Evolutionary conservation across 2,329 filamentous ascomycete genomes (phyloP), one percentile per base, ranked within the genome.

Genomic region (Leptodontidium sp.): DNA sequence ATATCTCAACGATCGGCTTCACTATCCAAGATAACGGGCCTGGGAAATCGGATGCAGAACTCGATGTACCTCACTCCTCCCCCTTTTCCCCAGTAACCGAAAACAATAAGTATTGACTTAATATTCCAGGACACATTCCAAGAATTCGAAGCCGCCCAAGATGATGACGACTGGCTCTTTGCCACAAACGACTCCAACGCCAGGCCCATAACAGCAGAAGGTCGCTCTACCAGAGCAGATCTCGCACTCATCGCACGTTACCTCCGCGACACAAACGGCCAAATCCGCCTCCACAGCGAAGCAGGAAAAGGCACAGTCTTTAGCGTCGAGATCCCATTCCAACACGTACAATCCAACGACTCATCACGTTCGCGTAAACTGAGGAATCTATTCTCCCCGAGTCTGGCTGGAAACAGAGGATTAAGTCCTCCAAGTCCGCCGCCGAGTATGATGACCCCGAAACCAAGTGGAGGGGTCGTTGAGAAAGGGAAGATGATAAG

Each of bases 241-340:
- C 67, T 75, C 32, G 69, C 73, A 14, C 68, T 72, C 24, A 70
- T 76, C 21, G 74, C 71, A 24, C 69, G 70, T 26, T 75, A 74
- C 64, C 67, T 76, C n/a, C 69, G 70, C 15, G 73, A 72, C 40
- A 67, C 71, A 32, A 70, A 73, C 57, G 73, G 74, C 1, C 74
- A 76, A 43, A 74, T 76, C 26, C 57, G 69, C 50, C 68, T 76
- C 1, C 59, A 59, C 4, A 73, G 70, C 49, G 74, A 76, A 35
- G 45, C 70, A 17, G 74, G 72, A 1, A 76, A 73, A 68, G 74
- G 74, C 2, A 74, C 74, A 2, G 72, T 73, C 7, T 76, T 75
- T 38, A 65, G 61, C 1, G 66, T 76, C 26, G 72, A 76, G 64
- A 43, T 76, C 15, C 72, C 72, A 3, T 75, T 75, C 43, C 68